A percentile compares a stretch with the other conserved stretches of the same genome.
phyloP scores from a whole-genome alignment of 2,329 filamentous ascomycete genomes.

The Penicillium decumbens region DNA sequence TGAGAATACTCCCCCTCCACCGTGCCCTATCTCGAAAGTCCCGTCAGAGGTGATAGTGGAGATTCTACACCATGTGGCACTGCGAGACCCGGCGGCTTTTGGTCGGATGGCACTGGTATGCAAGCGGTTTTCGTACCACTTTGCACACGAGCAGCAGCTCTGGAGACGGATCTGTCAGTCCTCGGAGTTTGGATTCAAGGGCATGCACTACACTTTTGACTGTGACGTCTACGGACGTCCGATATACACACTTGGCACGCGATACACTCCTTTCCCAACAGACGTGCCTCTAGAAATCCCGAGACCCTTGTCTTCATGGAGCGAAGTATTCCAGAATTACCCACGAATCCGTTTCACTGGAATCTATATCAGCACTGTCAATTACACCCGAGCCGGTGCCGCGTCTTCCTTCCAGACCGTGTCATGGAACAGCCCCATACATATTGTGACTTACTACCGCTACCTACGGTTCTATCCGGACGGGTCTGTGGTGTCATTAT shows the following conservation, averaged over 20 bases:
- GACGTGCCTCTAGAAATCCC: conserved; percentile 31
- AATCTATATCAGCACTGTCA: conserved; percentile 93
- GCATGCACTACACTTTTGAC: conserved; percentile 77
- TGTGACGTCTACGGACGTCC: conserved; percentile 53
- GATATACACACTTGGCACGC: conserved; percentile 29
- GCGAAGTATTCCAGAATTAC: conserved; percentile 70
- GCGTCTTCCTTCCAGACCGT: conserved; percentile 61
- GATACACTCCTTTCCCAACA: conserved; percentile 36
- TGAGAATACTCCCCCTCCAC: conserved; percentile 65
- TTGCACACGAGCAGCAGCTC: conserved; percentile 75
- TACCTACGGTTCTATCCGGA: conserved; percentile 94
- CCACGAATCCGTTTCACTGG: conserved; percentile 91
- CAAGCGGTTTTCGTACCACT: conserved; percentile 79
- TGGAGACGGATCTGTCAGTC: conserved; percentile 76
- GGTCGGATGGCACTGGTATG: conserved; percentile 74
- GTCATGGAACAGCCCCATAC: conserved; percentile 76
- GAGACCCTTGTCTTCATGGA: conserved; percentile 49
- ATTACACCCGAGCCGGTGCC: conserved; percentile 82
- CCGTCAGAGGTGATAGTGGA: conserved; percentile 82
- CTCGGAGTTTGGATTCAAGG: conserved; percentile 68
- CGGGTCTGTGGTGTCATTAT: conserved; percentile 73
- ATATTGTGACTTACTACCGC: conserved; percentile 96
- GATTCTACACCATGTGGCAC: conserved; percentile 69
- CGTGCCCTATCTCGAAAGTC: conserved; percentile 72
- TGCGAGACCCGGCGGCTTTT: conserved; percentile 71